Evolutionary conservation across 225 moss, liverwort and hornwort species (phyloP).

Genomic region (Antitrichia curtipendula): DNA sequence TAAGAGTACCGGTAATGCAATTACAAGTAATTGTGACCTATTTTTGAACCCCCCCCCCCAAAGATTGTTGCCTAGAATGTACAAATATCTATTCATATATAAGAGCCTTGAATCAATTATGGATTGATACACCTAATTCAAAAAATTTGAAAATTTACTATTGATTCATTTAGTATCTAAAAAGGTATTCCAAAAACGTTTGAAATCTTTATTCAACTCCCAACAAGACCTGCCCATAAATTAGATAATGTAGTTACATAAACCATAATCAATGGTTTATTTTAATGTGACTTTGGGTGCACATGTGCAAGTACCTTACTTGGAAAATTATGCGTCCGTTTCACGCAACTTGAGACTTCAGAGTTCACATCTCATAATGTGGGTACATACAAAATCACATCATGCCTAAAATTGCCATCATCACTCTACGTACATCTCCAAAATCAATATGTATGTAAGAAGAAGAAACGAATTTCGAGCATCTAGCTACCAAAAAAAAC

Average conservation of each 20-base stretch:
- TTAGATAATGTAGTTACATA: not conserved
- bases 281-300: fast-evolving
- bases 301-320: fast-evolving
- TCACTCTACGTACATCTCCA: too few relatives aligned
- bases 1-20: fast-evolving
- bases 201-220: not conserved
- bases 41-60: not conserved
- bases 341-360: too few relatives aligned
- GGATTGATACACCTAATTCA: fast-evolving
- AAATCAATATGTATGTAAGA: too few relatives aligned
- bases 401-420: too few relatives aligned
- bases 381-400: too few relatives aligned
- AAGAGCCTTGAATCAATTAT: not conserved
- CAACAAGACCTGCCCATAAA: not conserved
- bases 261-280: not conserved
- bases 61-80: not conserved
- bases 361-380: too few relatives aligned
- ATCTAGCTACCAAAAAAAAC: too few relatives aligned
- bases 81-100: not conserved
- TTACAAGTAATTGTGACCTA: not conserved
- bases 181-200: not conserved
- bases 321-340: too few relatives aligned
- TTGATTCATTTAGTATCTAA: not conserved
- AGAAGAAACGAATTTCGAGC: too few relatives aligned
- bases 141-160: not conserved